Evolutionary conservation across 495 filamentous ascomycete genomes (phyloP).

Genomic region (Lophiotrema nucula): DNA sequence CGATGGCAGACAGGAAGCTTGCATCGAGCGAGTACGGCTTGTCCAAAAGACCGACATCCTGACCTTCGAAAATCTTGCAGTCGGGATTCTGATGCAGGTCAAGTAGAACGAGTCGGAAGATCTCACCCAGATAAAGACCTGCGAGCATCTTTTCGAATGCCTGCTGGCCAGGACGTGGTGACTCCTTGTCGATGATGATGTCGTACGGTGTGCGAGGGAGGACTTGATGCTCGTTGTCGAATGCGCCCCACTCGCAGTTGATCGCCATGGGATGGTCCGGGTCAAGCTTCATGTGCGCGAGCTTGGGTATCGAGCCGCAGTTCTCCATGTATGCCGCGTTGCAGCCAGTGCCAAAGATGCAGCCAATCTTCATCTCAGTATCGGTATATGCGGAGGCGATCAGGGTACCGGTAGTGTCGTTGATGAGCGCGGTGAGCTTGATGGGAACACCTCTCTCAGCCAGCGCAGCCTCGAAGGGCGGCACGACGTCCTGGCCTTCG

Average conservation of each 20-base stretch:
- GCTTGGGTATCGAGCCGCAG: constrained; percentile 85
- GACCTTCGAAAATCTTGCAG: constrained; percentile 74
- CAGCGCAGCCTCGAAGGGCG: constrained; percentile 83
- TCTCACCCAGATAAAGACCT: constrained; percentile 90
- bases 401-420: constrained; percentile 98
- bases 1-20: constrained; percentile 92
- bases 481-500: constrained; percentile 91
- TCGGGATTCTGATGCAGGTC: constrained; percentile 78
- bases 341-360: constrained; percentile 97
- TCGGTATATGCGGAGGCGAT: constrained; percentile 97
- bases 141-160: constrained; percentile 98
- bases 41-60: constrained; percentile 74
- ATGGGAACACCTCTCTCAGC: constrained; percentile 81
- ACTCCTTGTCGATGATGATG: constrained; percentile 84
- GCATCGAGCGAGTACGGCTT: constrained; percentile 86
- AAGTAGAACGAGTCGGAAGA: constrained; percentile 86
- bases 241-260: constrained; percentile 99
- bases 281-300: constrained; percentile 90
- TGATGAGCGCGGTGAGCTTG: constrained; percentile 89
- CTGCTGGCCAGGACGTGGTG: constrained; percentile 92
- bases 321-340: constrained; percentile 99
- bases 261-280: constrained; percentile 90
- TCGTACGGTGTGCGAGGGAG: constrained; percentile 86
- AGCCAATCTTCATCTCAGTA: constrained; percentile 84
- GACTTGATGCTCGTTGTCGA: constrained; percentile 94